Base-by-base conservation (phyloP, 805 yeast species). In the Saccharomycopsis oosterbeekiorum region DNA sequence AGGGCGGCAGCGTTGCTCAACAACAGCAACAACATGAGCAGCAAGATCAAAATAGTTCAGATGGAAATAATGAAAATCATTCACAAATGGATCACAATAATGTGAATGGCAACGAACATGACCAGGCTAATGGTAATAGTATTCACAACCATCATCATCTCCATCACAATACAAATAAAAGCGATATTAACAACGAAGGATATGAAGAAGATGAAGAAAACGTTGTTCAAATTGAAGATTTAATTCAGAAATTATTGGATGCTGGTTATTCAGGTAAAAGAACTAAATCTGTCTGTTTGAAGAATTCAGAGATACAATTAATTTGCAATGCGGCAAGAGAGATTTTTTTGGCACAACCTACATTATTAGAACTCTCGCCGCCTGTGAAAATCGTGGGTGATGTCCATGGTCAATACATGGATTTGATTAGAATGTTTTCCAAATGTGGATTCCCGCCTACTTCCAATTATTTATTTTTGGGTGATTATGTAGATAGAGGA, bases 401-500 rank as follows among this genome's bases (percentile, higher is more conserved):
- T 71, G 96, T 94, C 37, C 99, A 94, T 73, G 99, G 99, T 37
- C 99, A 94, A 74, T 94, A 86, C 71, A 88, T 88, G 58, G 99
- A 94, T 74, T 78, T 94, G 65, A 83, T 94, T 66, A 82, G 99
- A 66, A 80, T 94, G 63, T 90, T 94, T 74, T 90, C 96, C 61
- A 87, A 91, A 76, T 92, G 98, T 76, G 99, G 99, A 24, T 89
- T 93, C 74, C 99, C 99, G 4, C 98, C 98, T 1, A 82, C 87
- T 64, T 84, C 97, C 14, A 94, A 94, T 73, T 94, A 91, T 74
- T 76, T 94, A 66, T 93, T 94, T 68, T 74, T 94, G 56, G 99
- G 99, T 36, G 99, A 94, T 75, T 94, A 94, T 73, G 99, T 94
- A 56, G 99, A 94, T 75, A 81, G 99, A 67, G 99, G 99, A 62